These are phyloP conservation scores for Nevesoporus exiguus DNA, from an alignment of 768 basidiomycete genomes.

Conservation along the genomic window DNA sequence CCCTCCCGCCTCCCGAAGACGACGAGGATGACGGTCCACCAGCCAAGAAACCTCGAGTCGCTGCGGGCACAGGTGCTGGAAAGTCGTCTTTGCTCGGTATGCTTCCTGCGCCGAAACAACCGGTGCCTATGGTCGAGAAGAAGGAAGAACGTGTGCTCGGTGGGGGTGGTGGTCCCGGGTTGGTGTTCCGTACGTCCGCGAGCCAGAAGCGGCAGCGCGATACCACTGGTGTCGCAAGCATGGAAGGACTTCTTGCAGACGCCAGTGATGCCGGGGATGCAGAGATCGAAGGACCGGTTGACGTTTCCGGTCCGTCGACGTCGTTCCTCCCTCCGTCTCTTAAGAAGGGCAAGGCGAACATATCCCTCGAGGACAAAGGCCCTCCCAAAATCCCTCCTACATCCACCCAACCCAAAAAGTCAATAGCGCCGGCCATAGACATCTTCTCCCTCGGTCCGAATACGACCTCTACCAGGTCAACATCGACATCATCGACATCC, in stretches of 20 bases:
- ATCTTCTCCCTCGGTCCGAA: constrained; percentile 64
- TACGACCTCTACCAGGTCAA: neutral
- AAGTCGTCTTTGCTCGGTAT: constrained; percentile 64
- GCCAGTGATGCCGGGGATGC: constrained; percentile 10
- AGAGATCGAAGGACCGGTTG: neutral
- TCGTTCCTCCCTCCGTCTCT: constrained; percentile 60
- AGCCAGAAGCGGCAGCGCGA: constrained; percentile 7
- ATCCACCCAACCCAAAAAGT: constrained; percentile 5
- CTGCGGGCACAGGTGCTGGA: constrained; percentile 48
- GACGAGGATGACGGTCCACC: constrained; percentile 49
- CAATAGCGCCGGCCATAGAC: constrained; percentile 44
- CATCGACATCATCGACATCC: constrained; percentile 1
- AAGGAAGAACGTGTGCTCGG: constrained; percentile 58
- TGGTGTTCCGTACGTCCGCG: constrained; percentile 51
- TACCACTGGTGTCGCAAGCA: constrained; percentile 21
- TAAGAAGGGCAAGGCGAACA: constrained; percentile 55
- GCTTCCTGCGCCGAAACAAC: constrained; percentile 71
- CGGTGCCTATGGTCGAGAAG: constrained; percentile 35
- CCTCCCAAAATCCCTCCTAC: constrained; percentile 8
- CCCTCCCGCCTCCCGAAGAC: constrained; percentile 32
- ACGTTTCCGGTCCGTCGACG: constrained; percentile 27
- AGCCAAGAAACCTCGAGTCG: constrained; percentile 55
- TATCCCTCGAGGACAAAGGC: constrained; percentile 45
- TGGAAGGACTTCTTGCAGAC: constrained; percentile 20
- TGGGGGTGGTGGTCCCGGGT: constrained; percentile 54